Conservation (phyloP, 2,329 filamentous ascomycete species). For the Calycina marina region DNA sequence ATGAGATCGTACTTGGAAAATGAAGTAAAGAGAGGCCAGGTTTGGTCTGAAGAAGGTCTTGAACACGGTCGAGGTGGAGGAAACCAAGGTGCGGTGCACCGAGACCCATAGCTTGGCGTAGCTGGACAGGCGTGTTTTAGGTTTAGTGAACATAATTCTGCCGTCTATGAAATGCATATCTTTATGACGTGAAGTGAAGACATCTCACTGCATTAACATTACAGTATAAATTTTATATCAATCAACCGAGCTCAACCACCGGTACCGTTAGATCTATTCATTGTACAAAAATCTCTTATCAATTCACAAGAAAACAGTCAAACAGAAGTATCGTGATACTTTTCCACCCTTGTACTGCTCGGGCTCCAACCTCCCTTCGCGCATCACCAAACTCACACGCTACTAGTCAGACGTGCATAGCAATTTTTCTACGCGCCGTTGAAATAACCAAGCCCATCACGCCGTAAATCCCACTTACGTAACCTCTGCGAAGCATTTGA, state of each 20-base stretch:
- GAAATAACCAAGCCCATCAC: too few species aligned
- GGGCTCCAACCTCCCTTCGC: too few species aligned
- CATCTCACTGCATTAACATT: not conserved
- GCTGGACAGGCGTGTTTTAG: slow-evolving; percentile 4
- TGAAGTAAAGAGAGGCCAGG: slow-evolving; percentile 6
- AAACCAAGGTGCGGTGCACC: slow-evolving; percentile 5
- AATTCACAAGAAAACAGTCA: not conserved
- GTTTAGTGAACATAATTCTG: slow-evolving; percentile 1
- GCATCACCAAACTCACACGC: too few species aligned
- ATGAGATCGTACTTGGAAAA: slow-evolving; percentile 4
- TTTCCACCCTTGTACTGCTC: not conserved
- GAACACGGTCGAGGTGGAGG: slow-evolving; percentile 14
- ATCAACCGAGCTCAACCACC: not conserved
- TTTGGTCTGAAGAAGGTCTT: slow-evolving; percentile 14
- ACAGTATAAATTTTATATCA: not conserved
- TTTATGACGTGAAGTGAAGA: not conserved
- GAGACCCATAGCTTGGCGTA: slow-evolving; percentile 2
- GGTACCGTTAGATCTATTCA: not conserved
- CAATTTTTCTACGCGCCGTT: too few species aligned
- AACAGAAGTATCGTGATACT: not conserved
- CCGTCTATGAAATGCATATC: not conserved
- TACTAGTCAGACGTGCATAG: too few species aligned
- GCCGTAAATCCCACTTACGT: too few species aligned
- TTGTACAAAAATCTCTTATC: not conserved
- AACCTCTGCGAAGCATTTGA: too few species aligned